Evolutionary conservation across 495 filamentous ascomycete genomes (phyloP).

Genomic region (Hypoxylon rickii): DNA sequence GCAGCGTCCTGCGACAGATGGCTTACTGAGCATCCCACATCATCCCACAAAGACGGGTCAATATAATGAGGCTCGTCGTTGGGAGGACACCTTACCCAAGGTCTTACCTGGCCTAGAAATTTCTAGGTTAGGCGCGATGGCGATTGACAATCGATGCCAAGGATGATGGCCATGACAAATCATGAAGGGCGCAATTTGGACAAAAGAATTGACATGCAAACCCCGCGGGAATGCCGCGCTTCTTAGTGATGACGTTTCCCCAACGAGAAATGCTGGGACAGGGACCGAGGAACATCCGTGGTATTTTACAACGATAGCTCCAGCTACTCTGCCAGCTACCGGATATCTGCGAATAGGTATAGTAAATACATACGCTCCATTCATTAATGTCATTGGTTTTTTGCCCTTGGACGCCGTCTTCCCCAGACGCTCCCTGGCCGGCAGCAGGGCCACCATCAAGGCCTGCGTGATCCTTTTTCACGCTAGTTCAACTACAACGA

Average conservation of each 20-base stretch:
- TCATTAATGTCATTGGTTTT: conserved; percentile 25
- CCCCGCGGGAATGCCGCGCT: conserved; percentile 8
- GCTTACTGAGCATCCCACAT: neutral
- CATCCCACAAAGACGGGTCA: neutral
- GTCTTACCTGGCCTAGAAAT: no score
- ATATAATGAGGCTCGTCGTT: neutral
- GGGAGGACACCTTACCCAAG: no score
- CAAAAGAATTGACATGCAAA: conserved; percentile 21
- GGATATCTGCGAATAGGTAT: conserved; percentile 13
- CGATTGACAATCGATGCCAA: neutral
- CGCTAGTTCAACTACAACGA: conserved; percentile 6
- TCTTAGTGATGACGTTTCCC: neutral
- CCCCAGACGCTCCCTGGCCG: conserved; percentile 12
- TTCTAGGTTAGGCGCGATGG: neutral
- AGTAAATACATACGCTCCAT: conserved; percentile 18
- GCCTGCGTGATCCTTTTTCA: conserved; percentile 2
- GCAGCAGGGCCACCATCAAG: conserved; percentile 1
- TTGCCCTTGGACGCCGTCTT: conserved; percentile 20
- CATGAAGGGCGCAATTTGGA: conserved; percentile 17
- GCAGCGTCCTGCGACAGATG: no score
- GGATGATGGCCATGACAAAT: conserved; percentile 5
- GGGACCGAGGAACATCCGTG: conserved; percentile 23
- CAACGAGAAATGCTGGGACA: neutral
- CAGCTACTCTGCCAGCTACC: neutral
- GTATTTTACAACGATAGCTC: conserved; percentile 2